These are phyloP conservation scores for Rosa multiflora DNA, from an alignment of 306 rosid species.

Conservation along the genomic window DNA sequence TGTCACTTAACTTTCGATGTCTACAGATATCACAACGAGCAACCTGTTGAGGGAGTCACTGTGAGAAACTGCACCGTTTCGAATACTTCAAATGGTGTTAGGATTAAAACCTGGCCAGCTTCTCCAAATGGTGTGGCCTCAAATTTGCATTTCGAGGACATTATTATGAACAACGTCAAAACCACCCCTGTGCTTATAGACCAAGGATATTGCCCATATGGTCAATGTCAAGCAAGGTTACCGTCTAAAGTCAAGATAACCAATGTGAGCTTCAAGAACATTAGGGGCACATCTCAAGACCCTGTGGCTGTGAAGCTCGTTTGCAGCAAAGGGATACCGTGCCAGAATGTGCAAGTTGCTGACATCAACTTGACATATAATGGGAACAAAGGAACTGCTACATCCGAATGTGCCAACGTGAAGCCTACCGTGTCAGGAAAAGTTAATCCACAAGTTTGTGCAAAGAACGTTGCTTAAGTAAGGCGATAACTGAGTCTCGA, in stretches of 20 bases:
- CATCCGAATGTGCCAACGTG: slow-evolving; percentile 16
- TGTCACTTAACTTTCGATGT: not conserved
- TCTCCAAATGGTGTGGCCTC: slow-evolving; percentile 9
- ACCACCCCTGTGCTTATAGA: slow-evolving; percentile 16
- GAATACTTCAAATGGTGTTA: slow-evolving; percentile 8
- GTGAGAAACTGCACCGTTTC: slow-evolving; percentile 18
- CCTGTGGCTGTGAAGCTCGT: slow-evolving; percentile 16
- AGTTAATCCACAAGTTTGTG: slow-evolving; percentile 21
- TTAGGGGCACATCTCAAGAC: slow-evolving; percentile 19
- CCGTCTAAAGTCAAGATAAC: slow-evolving; percentile 17
- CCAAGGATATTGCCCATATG: slow-evolving; percentile 29
- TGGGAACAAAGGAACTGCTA: slow-evolving; percentile 4
- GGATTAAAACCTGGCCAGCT: slow-evolving; percentile 32
- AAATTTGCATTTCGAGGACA: slow-evolving; percentile 16
- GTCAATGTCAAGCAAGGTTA: slow-evolving; percentile 14
- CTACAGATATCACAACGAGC: slow-evolving; percentile 7
- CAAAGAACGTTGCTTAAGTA: not conserved
- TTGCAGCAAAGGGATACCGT: slow-evolving; percentile 23
- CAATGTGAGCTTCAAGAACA: slow-evolving; percentile 22
- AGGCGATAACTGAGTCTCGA: not conserved
- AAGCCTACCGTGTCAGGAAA: slow-evolving; percentile 12
- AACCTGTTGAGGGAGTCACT: slow-evolving; percentile 14
- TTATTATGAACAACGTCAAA: slow-evolving; percentile 18
- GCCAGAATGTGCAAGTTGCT: slow-evolving; percentile 13
- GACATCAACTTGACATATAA: slow-evolving; percentile 18